phyloP scores from a whole-genome alignment of 1,139 yeast genomes.

The Kazachstania sp. region DNA sequence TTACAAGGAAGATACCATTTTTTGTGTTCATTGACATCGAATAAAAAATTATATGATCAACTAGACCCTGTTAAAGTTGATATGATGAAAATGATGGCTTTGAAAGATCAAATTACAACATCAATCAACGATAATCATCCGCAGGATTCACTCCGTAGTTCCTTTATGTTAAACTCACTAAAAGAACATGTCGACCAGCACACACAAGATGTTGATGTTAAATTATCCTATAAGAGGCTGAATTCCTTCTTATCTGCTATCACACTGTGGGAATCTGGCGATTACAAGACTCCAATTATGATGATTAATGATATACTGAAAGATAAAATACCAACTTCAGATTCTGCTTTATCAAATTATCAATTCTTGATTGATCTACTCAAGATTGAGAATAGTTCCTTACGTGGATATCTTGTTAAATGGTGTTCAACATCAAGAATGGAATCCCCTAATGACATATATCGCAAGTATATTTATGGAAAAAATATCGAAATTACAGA shows the following conservation, averaged over 20 bases:
- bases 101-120: conserved; percentile 10
- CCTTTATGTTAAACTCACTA: conserved; percentile 13
- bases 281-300: conserved; percentile 17
- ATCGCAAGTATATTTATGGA: conserved; percentile 47
- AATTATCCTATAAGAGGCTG: not conserved
- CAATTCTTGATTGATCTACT: conserved; percentile 14
- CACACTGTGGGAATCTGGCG: conserved; percentile 20
- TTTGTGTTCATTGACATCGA: conserved; percentile 6
- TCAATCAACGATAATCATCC: conserved; percentile 13
- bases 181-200: not conserved
- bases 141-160: conserved; percentile 22
- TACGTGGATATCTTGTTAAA: conserved; percentile 48
- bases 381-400: conserved; percentile 29
- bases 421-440: conserved; percentile 70
- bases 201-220: not conserved
- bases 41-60: not conserved
- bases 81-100: conserved; percentile 6
- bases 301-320: conserved; percentile 13
- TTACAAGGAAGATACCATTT: conserved; percentile 16
- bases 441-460: conserved; percentile 52
- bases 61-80: not conserved
- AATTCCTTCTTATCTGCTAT: conserved; percentile 11
- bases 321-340: conserved; percentile 1
- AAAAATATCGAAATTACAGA: conserved; percentile 26
- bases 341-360: not conserved